These are phyloP conservation scores for Tolypocladium endophyticum DNA, from an alignment of 2,329 filamentous ascomycete species.

Conservation along the genomic window DNA sequence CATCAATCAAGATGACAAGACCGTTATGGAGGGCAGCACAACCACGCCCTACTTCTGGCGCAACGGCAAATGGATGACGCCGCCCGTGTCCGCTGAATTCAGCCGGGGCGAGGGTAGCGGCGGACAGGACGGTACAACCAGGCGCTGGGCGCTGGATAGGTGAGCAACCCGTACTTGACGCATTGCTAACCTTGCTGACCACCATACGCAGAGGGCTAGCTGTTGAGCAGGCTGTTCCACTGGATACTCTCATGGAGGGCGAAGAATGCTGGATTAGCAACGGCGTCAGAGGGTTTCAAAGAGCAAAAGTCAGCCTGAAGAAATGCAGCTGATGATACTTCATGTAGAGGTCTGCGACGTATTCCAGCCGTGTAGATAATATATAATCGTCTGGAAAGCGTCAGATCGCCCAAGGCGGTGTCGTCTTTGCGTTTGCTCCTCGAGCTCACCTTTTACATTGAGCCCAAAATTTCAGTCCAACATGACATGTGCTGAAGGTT, in stretches of 20 bases:
- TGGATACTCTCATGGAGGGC: constrained; percentile 51
- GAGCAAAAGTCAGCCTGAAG: constrained; percentile 28
- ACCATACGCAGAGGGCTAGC: constrained; percentile 40
- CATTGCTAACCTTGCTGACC: neutral
- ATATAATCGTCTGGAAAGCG: neutral
- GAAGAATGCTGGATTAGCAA: constrained; percentile 87
- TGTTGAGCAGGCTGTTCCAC: constrained; percentile 51
- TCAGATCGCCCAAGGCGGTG: neutral
- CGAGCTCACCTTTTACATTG: too few species aligned
- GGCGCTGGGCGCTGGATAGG: constrained; percentile 72
- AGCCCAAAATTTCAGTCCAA: too few species aligned
- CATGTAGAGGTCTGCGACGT: neutral
- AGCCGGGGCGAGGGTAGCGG: constrained; percentile 43
- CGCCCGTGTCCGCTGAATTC: constrained; percentile 42
- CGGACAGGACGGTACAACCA: constrained; percentile 72
- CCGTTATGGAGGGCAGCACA: constrained; percentile 77
- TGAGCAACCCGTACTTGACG: constrained; percentile 17
- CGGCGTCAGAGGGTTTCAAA: constrained; percentile 69
- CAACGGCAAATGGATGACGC: constrained; percentile 67
- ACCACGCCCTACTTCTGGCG: constrained; percentile 78
- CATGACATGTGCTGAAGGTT: too few species aligned
- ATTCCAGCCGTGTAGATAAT: neutral
- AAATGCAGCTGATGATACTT: neutral
- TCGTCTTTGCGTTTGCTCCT: too few species aligned
- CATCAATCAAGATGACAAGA: constrained; percentile 45